Base-by-base conservation (phyloP, 129 eudicot genomes). In the Scalesia atractyloides region DNA sequence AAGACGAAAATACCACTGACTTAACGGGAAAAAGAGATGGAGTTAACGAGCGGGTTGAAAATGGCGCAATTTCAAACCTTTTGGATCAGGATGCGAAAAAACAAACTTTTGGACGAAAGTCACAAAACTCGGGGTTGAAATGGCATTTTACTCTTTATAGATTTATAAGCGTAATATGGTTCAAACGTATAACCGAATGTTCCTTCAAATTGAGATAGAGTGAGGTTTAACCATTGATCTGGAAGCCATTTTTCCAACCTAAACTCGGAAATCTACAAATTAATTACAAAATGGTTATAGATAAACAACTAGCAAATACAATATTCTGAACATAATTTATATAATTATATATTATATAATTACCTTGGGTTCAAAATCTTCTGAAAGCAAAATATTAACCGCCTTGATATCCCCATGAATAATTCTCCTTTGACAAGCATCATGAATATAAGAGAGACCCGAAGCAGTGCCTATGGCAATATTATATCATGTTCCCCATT, bases 161-260 rank as follows among this genome's bases (percentile, higher is more conserved):
- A n/a, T n/a, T n/a, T n/a, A n/a, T n/a, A n/a, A n/a, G 37, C 37
- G 2, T 34, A 34, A 5, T 34, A 1, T 34, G 2, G 37, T 34
- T 10, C 94, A 81, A 19, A 87, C 11, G 14, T 44, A 67, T 65
- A 90, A 97, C 99, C 99, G 50, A 94, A 90, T 78, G 99, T 95
- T 71, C 99, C 99, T 85, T 95, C 99, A 44, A 71, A 86, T 49
- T 88, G 86, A 6, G 96, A 84, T 36, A 88, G 88, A 0, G 87
- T 90, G 70, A 90, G 87, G 82, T 95, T 85, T 13, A 82, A 73
- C 99, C 97, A 95, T 58, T 90, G 91, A 68, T 95, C 99, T 44
- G 99, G 99, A 61, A 95, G 96, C 99, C 97, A 95, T 65, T 95
- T 95, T 10, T 96, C 94, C 24, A 95, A 86, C 83, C 99, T 97